These are phyloP conservation scores for Camellia granthamiana DNA, from an alignment of 148 eudicot species.

Conservation along the genomic window DNA sequence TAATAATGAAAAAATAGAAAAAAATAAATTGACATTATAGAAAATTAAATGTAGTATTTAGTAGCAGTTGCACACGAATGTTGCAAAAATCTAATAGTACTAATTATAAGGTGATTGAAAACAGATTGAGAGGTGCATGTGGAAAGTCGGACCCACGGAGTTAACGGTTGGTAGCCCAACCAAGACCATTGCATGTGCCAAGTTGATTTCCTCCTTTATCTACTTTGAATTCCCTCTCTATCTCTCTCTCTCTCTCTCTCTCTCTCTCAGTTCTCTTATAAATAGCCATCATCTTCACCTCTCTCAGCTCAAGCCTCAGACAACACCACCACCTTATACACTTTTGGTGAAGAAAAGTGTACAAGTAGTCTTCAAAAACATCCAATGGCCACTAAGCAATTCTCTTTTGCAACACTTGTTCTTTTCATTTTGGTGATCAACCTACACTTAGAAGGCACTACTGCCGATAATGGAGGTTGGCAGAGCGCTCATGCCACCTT, in stretches of 20 bases:
- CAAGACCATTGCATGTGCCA: constrained; percentile 13
- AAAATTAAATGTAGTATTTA: too few species aligned
- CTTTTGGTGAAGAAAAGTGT: neutral
- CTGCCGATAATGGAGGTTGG: constrained; percentile 34
- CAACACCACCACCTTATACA: neutral
- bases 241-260: neutral
- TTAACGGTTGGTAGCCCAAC: constrained; percentile 16
- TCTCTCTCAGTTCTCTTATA: constrained; percentile 12
- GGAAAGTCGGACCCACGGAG: constrained; percentile 14
- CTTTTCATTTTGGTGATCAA: neutral
- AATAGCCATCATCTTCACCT: neutral
- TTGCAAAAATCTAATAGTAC: too few species aligned
- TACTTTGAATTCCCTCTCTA: neutral
- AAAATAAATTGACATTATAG: too few species aligned
- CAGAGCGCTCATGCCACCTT: constrained; percentile 38
- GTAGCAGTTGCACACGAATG: too few species aligned
- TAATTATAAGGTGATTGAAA: neutral
- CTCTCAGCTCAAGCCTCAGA: neutral
- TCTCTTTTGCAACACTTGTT: neutral
- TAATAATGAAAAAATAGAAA: too few species aligned
- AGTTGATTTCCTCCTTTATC: neutral
- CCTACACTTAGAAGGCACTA: constrained; percentile 3
- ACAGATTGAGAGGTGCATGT: neutral
- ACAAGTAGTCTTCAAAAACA: neutral
- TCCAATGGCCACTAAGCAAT: constrained; percentile 8